These are phyloP conservation scores for Talaromyces sp. DNA, from an alignment of 2,329 filamentous ascomycete genomes.

Conservation along the genomic window DNA sequence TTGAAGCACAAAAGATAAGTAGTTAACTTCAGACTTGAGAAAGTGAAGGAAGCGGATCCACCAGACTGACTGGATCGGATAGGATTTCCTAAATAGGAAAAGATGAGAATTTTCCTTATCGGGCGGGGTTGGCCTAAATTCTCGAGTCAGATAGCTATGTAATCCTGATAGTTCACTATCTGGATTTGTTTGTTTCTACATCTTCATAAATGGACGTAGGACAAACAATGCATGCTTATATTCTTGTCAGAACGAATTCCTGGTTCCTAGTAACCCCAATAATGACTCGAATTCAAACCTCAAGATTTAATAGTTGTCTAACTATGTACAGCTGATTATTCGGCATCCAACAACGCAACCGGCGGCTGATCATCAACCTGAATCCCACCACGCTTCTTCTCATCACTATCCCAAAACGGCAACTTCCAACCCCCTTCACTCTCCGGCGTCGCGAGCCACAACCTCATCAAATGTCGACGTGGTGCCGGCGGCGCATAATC, in stretches of 20 bases:
- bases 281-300: too few relatives aligned
- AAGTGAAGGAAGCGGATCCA: too few relatives aligned
- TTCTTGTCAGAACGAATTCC: too few relatives aligned
- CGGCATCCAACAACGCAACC: conserved; percentile 69
- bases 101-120: conserved; percentile 8
- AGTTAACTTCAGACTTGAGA: neutral
- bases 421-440: conserved; percentile 78
- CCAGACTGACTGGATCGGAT: conserved; percentile 6
- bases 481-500: conserved; percentile 65
- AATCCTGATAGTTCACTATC: too few relatives aligned
- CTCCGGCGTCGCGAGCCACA: conserved; percentile 81
- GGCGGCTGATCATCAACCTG: conserved; percentile 79
- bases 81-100: conserved; percentile 12
- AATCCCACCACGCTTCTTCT: conserved; percentile 84
- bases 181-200: too few relatives aligned
- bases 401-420: conserved; percentile 72
- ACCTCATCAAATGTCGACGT: conserved; percentile 69
- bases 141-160: too few relatives aligned
- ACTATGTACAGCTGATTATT: conserved; percentile 47
- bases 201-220: too few relatives aligned
- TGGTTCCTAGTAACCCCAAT: too few relatives aligned
- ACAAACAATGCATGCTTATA: too few relatives aligned
- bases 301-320: too few relatives aligned
- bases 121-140: too few relatives aligned
- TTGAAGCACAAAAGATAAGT: neutral